phyloP scores from a whole-genome alignment of 352 stramenopile species.

The Halophytophthora batemanensis region DNA sequence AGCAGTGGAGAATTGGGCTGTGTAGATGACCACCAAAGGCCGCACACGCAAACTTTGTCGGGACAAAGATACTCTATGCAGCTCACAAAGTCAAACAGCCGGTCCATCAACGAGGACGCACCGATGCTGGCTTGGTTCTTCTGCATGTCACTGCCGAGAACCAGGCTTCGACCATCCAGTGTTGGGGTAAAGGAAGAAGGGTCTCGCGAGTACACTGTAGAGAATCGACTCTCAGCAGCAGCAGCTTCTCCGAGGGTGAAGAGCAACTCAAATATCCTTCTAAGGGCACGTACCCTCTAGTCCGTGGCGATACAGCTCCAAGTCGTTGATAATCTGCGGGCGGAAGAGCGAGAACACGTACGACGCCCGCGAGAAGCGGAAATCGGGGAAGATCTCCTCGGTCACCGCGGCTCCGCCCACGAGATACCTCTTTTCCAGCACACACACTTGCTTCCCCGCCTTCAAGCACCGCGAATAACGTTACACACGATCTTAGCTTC shows the following conservation, averaged over 20 bases:
- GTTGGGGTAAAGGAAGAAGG: conserved; percentile 89
- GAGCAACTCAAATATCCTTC: background rate
- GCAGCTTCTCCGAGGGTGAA: background rate
- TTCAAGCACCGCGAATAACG: conserved; percentile 4
- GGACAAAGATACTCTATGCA: background rate
- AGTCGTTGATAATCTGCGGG: conserved; percentile 86
- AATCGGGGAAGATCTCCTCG: conserved; percentile 89
- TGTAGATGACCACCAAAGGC: background rate
- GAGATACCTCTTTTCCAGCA: conserved; percentile 87
- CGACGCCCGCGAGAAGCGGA: conserved; percentile 89
- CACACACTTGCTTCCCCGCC: conserved; percentile 83
- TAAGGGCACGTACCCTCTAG: conserved; percentile 45
- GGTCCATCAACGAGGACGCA: conserved; percentile 13
- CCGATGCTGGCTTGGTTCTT: conserved; percentile 76
- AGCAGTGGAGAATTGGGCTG: conserved; percentile 77
- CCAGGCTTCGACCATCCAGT: conserved; percentile 66
- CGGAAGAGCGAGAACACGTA: conserved; percentile 91
- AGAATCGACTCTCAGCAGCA: background rate
- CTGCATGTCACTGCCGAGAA: conserved; percentile 76
- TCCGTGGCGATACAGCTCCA: conserved; percentile 77
- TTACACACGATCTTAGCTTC: background rate
- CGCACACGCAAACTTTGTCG: conserved; percentile 1
- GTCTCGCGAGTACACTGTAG: conserved; percentile 69
- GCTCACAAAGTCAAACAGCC: too few species aligned
- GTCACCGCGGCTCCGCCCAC: conserved; percentile 88